Evolutionary conservation across 2,329 filamentous ascomycete genomes (phyloP), one percentile per base, ranked within the genome.

Genomic region (Colletotrichum graminicola): DNA sequence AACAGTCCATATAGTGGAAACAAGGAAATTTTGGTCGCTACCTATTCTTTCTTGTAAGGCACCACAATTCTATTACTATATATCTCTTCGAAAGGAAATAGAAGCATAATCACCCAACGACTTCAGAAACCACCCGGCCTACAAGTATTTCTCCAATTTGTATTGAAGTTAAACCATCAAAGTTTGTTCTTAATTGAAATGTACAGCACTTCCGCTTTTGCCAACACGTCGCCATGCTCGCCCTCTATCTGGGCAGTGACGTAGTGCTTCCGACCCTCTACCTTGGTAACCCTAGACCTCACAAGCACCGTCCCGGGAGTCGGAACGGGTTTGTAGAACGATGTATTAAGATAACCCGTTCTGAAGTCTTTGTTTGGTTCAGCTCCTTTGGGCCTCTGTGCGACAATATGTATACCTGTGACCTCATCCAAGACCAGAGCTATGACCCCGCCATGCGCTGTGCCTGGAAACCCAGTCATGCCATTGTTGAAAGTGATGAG

Each of bases 391-490:
- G 82, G 81, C 12, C 73, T 66, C 54, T 84, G 83, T 18, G 83
- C 72, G 34, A 82, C 81, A 51, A 80, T 77, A 26, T 83, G 71
- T 6, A 76, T 74, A 3, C 81, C 80, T 75, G 81, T 79, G 14
- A 78, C 75, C 76, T 83, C 82, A 54, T 84, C 82, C 43, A 81
- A 62, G 62, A 84, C 71, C 26, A 81, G 75, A 51, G 79, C 78
- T n/a, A 78, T 76, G 64, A 82, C 74, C 7, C 82, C 82, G 2
- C 82, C 82, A 62, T 83, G 82, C 6, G 80, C 73, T 11, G 82
- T 70, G 18, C 74, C 74, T 0, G 77, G 74, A 49, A 78, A 80
- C 2, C 82, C 80, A 7, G 75, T 78, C 11, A 82, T 74, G 5
- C 79, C 80, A 3, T 79, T 73, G 6, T 80, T 78, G 11, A 83